Evolutionary conservation across 305 asterid genomes (phyloP).

Genomic region (Fraxinus platypoda): DNA sequence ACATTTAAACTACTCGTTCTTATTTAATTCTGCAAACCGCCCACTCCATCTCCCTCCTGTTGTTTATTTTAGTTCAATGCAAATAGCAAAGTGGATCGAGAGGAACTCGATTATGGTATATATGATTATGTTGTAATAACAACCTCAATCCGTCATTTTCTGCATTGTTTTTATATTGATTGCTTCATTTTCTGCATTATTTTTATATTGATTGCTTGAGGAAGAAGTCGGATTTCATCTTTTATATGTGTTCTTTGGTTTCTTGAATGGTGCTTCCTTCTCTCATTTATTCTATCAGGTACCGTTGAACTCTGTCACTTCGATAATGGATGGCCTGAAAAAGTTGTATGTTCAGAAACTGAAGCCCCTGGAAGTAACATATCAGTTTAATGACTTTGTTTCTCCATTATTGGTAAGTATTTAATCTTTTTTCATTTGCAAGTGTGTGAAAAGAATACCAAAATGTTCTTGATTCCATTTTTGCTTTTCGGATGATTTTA

Average conservation of each 20-base stretch:
- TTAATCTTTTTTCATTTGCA: conserved; percentile 12
- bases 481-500: background rate
- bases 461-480: background rate
- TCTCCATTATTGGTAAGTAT: conserved; percentile 77
- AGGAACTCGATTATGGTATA: background rate
- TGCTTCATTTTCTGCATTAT: background rate
- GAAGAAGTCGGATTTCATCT: background rate
- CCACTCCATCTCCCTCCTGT: background rate
- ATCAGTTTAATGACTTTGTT: conserved; percentile 81
- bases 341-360: conserved; percentile 77
- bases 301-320: conserved; percentile 71
- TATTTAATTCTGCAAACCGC: background rate
- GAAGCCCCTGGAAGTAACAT: conserved; percentile 80
- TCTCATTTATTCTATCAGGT: conserved; percentile 41
- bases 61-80: background rate
- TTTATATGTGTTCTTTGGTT: conserved; percentile 6
- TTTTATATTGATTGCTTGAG: background rate
- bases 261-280: conserved; percentile 4
- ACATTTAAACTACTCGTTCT: background rate
- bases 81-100: background rate
- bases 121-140: background rate
- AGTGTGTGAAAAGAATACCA: conserved; percentile 2
- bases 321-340: conserved; percentile 87
- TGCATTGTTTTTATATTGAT: background rate
- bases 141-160: background rate